Conservation (phyloP, 495 filamentous ascomycete species). For the Oleoguttula mirabilis region DNA sequence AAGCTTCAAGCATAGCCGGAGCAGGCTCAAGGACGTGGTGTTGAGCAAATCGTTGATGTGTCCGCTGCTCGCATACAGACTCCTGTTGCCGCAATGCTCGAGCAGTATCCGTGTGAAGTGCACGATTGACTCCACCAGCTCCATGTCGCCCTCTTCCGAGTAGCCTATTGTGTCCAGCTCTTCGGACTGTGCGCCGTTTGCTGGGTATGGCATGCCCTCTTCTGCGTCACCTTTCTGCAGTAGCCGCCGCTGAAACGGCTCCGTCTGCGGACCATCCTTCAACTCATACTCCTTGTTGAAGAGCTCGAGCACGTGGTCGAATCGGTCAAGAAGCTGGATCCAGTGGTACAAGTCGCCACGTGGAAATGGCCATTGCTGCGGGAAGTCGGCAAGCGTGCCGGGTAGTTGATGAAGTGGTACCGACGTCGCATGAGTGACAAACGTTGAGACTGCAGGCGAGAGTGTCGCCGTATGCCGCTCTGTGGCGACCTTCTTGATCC, state of each 20-base stretch:
- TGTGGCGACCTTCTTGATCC: constrained; percentile 90
- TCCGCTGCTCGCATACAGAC: constrained; percentile 84
- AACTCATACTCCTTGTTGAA: constrained; percentile 75
- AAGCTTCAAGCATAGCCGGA: constrained; percentile 63
- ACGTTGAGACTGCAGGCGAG: constrained; percentile 74
- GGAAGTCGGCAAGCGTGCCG: constrained; percentile 63
- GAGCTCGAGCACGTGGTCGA: constrained; percentile 74
- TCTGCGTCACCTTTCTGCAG: constrained; percentile 44
- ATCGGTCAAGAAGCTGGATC: constrained; percentile 89
- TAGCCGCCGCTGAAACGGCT: constrained; percentile 54
- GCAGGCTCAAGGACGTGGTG: constrained; percentile 65
- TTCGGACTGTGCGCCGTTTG: constrained; percentile 7
- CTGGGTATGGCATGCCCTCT: constrained; percentile 11
- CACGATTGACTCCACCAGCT: constrained; percentile 67
- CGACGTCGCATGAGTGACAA: constrained; percentile 54
- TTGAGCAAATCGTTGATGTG: constrained; percentile 80
- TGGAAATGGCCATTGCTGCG: constrained; percentile 87
- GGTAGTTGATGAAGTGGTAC: constrained; percentile 65
- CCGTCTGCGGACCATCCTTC: constrained; percentile 64
- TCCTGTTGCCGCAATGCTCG: constrained; percentile 93
- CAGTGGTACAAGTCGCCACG: constrained; percentile 96
- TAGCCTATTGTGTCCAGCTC: constrained; percentile 38
- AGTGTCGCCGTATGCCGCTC: constrained; percentile 86
- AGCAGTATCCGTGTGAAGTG: constrained; percentile 75
- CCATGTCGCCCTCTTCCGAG: constrained; percentile 58